Conservation (phyloP, 495 filamentous ascomycete species). For the Bryoglossum gracile region DNA sequence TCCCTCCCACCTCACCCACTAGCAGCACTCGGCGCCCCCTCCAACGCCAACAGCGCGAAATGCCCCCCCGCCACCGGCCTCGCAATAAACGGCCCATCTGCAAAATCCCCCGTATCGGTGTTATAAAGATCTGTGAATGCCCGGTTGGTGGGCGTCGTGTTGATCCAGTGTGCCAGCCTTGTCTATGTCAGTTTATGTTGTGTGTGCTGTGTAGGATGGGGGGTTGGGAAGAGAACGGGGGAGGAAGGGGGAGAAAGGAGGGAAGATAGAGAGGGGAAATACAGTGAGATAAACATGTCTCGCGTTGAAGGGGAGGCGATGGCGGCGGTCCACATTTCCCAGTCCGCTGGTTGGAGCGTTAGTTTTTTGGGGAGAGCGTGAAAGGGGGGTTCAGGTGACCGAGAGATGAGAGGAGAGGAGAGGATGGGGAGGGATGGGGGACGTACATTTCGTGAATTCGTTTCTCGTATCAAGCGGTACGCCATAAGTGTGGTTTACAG, state of each 20-base stretch:
- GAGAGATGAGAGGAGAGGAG: no score
- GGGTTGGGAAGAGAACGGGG: no score
- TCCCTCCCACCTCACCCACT: not conserved
- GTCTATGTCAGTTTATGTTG: no score
- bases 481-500: constrained; percentile 63
- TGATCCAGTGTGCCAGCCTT: constrained; percentile 69
- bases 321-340: constrained; percentile 79
- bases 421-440: not conserved
- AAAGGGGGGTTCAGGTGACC: no score
- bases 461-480: constrained; percentile 80
- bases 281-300: constrained; percentile 59
- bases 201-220: no score
- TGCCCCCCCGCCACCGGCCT: constrained; percentile 75
- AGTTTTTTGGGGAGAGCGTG: not conserved
- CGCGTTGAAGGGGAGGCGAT: constrained; percentile 54
- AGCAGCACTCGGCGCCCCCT: constrained; percentile 2
- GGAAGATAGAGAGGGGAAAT: no score
- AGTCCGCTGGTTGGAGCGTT: constrained; percentile 43
- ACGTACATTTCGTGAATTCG: constrained; percentile 60
- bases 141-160: constrained; percentile 61
- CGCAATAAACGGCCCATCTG: constrained; percentile 54
- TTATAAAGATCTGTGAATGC: constrained; percentile 80
- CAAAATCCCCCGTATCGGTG: constrained; percentile 48
- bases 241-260: no score
- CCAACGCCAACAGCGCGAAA: constrained; percentile 70